phyloP scores from a whole-genome alignment of 2,329 filamentous ascomycete genomes.

The Eutypella sp. region DNA sequence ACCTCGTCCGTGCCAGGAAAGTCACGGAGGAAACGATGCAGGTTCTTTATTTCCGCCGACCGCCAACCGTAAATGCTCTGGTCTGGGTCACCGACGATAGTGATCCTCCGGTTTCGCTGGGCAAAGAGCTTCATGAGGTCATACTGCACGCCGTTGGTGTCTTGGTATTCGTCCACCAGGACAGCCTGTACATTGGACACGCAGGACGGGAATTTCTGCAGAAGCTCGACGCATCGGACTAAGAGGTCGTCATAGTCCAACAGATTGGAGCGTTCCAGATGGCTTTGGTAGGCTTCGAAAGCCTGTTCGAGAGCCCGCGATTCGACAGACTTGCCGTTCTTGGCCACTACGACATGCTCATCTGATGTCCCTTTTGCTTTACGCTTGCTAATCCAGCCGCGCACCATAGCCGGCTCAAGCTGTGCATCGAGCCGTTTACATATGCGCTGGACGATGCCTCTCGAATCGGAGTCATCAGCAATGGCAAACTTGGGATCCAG shows the following conservation, averaged over 20 bases:
- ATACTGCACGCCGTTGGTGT: slow-evolving; percentile 93
- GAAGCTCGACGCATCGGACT: slow-evolving; percentile 73
- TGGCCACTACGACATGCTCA: slow-evolving; percentile 36
- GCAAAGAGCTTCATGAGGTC: slow-evolving; percentile 89
- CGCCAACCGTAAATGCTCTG: slow-evolving; percentile 98
- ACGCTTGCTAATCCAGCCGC: slow-evolving; percentile 68
- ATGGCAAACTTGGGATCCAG: slow-evolving; percentile 83
- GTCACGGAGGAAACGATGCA: slow-evolving; percentile 69
- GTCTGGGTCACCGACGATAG: slow-evolving; percentile 92
- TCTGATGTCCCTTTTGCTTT: slow-evolving; percentile 51
- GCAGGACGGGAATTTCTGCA: slow-evolving; percentile 68
- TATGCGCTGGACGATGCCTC: slow-evolving; percentile 75
- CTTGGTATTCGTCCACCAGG: slow-evolving; percentile 95
- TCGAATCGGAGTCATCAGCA: slow-evolving; percentile 76
- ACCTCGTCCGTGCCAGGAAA: slow-evolving; percentile 78
- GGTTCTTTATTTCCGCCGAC: slow-evolving; percentile 85
- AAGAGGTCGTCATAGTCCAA: slow-evolving; percentile 94
- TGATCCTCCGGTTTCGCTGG: slow-evolving; percentile 68
- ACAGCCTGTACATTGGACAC: slow-evolving; percentile 88
- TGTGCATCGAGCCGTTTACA: slow-evolving; percentile 66
- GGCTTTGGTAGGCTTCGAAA: slow-evolving; percentile 72
- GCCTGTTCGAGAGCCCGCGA: slow-evolving; percentile 59
- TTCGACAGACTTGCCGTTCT: slow-evolving; percentile 34
- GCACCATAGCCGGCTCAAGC: slow-evolving; percentile 66
- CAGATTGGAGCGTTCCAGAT: slow-evolving; percentile 70